Conservation (phyloP, 805 yeast species). For the Lachancea mirantina region DNA sequence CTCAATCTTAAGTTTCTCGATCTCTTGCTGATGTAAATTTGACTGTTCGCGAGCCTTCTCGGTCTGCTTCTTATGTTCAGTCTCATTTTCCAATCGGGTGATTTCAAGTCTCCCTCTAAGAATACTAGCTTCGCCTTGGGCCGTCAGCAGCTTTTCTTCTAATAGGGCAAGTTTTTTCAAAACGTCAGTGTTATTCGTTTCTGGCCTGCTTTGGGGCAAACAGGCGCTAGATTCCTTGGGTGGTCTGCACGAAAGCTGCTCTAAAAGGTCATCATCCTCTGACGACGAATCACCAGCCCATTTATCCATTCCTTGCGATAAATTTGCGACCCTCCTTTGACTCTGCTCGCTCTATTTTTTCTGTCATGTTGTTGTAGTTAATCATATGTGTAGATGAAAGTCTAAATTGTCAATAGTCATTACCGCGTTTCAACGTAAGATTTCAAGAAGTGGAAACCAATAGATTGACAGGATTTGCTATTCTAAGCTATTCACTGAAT, state of each 20-base stretch:
- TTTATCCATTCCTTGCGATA: slow-evolving; percentile 7
- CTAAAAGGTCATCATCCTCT: slow-evolving; percentile 39
- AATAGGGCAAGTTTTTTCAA: not conserved
- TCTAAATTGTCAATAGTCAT: no score
- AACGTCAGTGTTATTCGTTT: no score
- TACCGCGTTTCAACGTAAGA: no score
- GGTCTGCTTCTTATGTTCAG: slow-evolving; percentile 31
- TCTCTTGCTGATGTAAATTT: slow-evolving; percentile 25
- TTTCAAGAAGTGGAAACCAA: no score
- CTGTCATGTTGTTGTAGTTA: no score
- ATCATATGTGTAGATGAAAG: no score
- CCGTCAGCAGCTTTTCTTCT: slow-evolving; percentile 36
- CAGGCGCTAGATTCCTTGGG: slow-evolving; percentile 14
- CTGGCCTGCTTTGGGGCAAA: not conserved
- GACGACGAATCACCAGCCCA: slow-evolving; percentile 4
- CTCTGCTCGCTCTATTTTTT: no score
- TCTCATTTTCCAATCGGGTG: slow-evolving; percentile 35
- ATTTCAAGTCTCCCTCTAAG: slow-evolving; percentile 56
- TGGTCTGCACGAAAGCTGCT: slow-evolving; percentile 42
- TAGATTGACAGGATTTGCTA: no score
- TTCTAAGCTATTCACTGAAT: no score
- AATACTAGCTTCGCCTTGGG: slow-evolving; percentile 77
- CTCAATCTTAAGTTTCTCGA: slow-evolving; percentile 35
- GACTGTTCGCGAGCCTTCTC: slow-evolving; percentile 23
- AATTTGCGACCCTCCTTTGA: no score